A percentile compares a stretch with the other conserved stretches of the same genome.
These are phyloP conservation scores for Medicago lupulina DNA, from an alignment of 306 rosid genomes.

Conservation along the genomic window DNA sequence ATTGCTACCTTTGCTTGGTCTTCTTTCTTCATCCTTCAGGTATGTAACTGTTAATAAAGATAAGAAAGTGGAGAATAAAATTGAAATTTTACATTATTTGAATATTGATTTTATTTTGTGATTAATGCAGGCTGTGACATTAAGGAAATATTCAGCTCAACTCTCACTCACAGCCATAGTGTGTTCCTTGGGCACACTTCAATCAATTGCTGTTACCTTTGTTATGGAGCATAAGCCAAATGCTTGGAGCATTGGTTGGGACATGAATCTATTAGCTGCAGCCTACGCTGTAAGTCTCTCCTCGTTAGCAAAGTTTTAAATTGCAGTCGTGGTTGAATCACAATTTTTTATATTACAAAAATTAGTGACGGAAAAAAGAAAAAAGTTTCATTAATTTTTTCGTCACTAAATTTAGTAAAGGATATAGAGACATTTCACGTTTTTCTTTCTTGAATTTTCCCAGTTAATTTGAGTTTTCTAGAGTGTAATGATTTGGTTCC, in stretches of 20 bases:
- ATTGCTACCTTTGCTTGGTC: slow-evolving; percentile 89
- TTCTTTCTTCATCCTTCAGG: slow-evolving; percentile 90
- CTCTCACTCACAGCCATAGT: slow-evolving; percentile 88
- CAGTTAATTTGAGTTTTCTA: no score
- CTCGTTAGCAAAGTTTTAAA: background rate
- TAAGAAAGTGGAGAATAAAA: background rate
- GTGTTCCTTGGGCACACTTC: slow-evolving; percentile 79
- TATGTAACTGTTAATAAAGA: background rate
- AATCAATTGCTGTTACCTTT: slow-evolving; percentile 74
- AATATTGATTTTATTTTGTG: slow-evolving; percentile 4
- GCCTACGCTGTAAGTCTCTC: slow-evolving; percentile 76
- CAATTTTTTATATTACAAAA: background rate
- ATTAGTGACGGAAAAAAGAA: background rate
- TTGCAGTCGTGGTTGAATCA: background rate
- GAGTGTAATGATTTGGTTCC: background rate
- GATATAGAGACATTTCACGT: no score
- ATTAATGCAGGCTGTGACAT: slow-evolving; percentile 63
- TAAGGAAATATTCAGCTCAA: slow-evolving; percentile 75
- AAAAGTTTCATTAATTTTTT: no score
- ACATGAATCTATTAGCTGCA: slow-evolving; percentile 84
- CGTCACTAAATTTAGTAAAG: no score
- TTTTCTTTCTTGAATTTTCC: background rate
- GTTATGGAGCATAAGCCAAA: slow-evolving; percentile 68
- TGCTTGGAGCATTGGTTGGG: slow-evolving; percentile 94
- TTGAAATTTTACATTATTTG: background rate